These are phyloP conservation scores for Yamadazyma conglobata DNA, from an alignment of 1,139 yeast genomes.

Conservation along the genomic window DNA sequence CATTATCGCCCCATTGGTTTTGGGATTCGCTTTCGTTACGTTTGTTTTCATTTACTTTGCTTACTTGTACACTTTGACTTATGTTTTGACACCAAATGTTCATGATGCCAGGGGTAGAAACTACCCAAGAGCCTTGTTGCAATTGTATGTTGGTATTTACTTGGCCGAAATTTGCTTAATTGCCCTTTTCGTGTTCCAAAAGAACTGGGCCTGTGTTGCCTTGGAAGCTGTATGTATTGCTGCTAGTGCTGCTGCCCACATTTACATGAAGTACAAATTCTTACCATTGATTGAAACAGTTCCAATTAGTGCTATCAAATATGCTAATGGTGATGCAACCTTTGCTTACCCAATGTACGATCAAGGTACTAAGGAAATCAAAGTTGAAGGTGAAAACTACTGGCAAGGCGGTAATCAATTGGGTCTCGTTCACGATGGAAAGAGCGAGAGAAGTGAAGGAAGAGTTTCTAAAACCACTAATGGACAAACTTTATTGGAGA, in stretches of 20 bases:
- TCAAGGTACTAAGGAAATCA: conserved; percentile 59
- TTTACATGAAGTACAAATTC: conserved; percentile 56
- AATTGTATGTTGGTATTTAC: conserved; percentile 62
- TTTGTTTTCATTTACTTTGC: conserved; percentile 52
- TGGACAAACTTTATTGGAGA: conserved; percentile 3
- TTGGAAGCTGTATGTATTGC: conserved; percentile 53
- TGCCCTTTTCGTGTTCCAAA: conserved; percentile 66
- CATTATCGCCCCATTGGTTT: conserved; percentile 42
- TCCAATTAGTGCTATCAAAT: conserved; percentile 69
- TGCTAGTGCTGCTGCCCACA: conserved; percentile 51
- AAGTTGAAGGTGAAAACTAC: conserved; percentile 49
- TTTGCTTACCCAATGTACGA: conserved; percentile 54
- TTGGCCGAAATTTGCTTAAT: conserved; percentile 62
- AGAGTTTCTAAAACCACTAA: conserved; percentile 3
- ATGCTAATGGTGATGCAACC: conserved; percentile 53
- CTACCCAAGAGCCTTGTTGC: conserved; percentile 65
- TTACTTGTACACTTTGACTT: conserved; percentile 54
- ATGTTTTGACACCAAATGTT: conserved; percentile 52
- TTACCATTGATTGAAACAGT: conserved; percentile 62
- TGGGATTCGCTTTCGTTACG: conserved; percentile 46
- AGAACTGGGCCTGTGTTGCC: conserved; percentile 71
- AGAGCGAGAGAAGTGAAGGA: conserved; percentile 4
- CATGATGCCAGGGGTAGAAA: conserved; percentile 62
- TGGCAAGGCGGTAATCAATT: conserved; percentile 47
- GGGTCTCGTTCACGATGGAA: conserved; percentile 25